These are phyloP conservation scores for Cladorrhinum sp. DNA, from an alignment of 2,329 filamentous ascomycete genomes.

Conservation along the genomic window DNA sequence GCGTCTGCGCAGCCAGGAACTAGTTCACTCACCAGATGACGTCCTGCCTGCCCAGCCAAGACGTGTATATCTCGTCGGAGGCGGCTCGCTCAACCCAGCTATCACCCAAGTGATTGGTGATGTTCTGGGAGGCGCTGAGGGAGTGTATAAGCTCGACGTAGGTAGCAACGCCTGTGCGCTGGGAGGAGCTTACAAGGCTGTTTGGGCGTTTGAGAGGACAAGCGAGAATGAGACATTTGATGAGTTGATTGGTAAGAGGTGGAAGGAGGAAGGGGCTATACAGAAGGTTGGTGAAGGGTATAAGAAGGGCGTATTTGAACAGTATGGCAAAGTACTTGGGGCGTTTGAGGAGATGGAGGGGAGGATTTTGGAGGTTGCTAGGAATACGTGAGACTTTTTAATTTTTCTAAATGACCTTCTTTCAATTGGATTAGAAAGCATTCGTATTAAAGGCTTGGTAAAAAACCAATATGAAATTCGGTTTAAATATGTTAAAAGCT, in stretches of 20 bases:
- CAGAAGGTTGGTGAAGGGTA: slow-evolving; percentile 82
- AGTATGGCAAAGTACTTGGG: slow-evolving; percentile 72
- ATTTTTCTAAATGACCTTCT: not conserved
- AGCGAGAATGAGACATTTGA: slow-evolving; percentile 72
- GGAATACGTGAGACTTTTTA: slow-evolving; percentile 22
- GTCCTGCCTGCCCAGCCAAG: slow-evolving; percentile 77
- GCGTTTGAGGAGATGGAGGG: slow-evolving; percentile 77
- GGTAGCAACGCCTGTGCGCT: slow-evolving; percentile 93
- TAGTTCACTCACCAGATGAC: slow-evolving; percentile 58
- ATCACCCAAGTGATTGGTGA: slow-evolving; percentile 83
- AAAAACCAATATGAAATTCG: too few relatives aligned
- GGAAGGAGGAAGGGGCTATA: slow-evolving; percentile 81
- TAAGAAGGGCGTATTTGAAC: slow-evolving; percentile 67
- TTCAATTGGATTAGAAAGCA: not conserved
- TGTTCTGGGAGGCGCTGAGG: slow-evolving; percentile 83
- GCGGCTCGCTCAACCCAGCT: slow-evolving; percentile 83
- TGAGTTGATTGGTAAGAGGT: slow-evolving; percentile 76
- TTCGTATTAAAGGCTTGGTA: not conserved
- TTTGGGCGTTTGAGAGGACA: slow-evolving; percentile 78
- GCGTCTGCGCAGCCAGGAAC: slow-evolving; percentile 75
- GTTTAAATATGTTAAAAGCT: too few relatives aligned
- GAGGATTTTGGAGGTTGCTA: slow-evolving; percentile 52
- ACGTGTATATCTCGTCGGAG: slow-evolving; percentile 90
- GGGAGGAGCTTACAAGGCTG: slow-evolving; percentile 91
- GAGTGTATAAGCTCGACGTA: slow-evolving; percentile 89